These are phyloP conservation scores for Fusarium mangiferae DNA, from an alignment of 2,329 filamentous ascomycete species.

Conservation along the genomic window DNA sequence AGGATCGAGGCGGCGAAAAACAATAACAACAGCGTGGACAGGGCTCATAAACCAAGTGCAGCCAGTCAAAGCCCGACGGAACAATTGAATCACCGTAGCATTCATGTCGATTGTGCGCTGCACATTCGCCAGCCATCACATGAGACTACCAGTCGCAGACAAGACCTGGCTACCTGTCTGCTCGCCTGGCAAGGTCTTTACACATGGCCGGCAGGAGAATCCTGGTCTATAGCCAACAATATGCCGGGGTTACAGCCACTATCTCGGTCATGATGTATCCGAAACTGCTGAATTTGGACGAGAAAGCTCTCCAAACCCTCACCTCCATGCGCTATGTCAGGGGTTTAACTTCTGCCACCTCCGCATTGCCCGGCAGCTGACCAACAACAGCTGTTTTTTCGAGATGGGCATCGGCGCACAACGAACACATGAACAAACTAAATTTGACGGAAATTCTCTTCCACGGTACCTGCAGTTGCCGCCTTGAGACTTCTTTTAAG, in stretches of 20 bases:
- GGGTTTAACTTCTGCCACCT: conserved; percentile 19
- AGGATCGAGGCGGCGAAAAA: not conserved
- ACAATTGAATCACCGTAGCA: not conserved
- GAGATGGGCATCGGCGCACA: conserved; percentile 2
- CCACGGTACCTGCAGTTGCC: conserved; percentile 5
- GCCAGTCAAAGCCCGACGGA: not conserved
- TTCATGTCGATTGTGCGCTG: not conserved
- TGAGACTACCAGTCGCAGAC: conserved; percentile 22
- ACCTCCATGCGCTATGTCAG: conserved; percentile 15
- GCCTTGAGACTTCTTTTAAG: conserved; percentile 14
- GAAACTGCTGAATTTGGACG: conserved; percentile 23
- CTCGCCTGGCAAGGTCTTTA: not conserved
- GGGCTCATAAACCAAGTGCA: not conserved
- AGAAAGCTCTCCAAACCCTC: conserved; percentile 9
- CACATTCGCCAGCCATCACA: conserved; percentile 16
- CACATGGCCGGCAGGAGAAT: conserved; percentile 6
- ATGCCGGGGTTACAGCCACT: conserved; percentile 15
- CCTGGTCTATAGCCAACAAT: conserved; percentile 17
- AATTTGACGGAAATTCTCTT: conserved; percentile 8
- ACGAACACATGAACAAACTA: conserved; percentile 27
- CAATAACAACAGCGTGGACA: not conserved
- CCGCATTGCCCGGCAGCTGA: conserved; percentile 21
- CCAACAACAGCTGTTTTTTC: conserved; percentile 11
- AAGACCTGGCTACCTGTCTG: conserved; percentile 7
- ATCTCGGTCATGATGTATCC: conserved; percentile 26